A percentile compares a stretch with the other conserved stretches of the same genome.
These are phyloP conservation scores for Heliosperma pusillum DNA, from an alignment of 148 eudicot genomes.

Conservation along the genomic window DNA sequence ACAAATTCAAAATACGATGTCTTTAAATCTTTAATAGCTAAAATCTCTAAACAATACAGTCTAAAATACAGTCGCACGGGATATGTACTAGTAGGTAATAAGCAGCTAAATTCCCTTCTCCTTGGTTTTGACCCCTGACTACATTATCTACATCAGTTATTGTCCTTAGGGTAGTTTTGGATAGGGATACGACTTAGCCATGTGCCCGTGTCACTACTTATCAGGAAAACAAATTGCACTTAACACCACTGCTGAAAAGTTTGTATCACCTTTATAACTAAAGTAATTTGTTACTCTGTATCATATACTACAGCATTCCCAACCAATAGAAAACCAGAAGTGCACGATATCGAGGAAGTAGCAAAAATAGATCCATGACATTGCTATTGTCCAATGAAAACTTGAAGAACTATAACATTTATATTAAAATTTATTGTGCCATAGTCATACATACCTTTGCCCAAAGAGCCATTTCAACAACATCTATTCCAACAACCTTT, in stretches of 20 bases:
- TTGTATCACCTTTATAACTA: neutral
- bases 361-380: neutral
- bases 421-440: neutral
- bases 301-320: constrained; percentile 1
- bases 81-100: too few relatives aligned
- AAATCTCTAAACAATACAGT: too few relatives aligned
- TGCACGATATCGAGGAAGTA: neutral
- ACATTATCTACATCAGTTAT: too few relatives aligned
- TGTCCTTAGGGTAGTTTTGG: too few relatives aligned
- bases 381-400: neutral
- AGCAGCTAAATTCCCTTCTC: too few relatives aligned
- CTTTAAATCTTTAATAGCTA: too few relatives aligned
- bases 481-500: constrained; percentile 95
- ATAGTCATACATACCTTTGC: constrained; percentile 62
- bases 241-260: neutral
- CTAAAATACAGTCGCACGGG: too few relatives aligned
- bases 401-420: neutral
- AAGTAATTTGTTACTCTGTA: neutral
- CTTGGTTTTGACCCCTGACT: too few relatives aligned
- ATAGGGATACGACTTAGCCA: too few relatives aligned
- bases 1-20: too few relatives aligned
- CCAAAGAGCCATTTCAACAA: constrained; percentile 99
- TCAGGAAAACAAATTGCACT: neutral
- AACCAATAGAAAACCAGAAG: neutral
- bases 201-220: too few relatives aligned